A percentile compares a stretch with the other conserved stretches of the same genome.
Evolutionary conservation across 192 early-diverging fungal genomes (phyloP).

Genomic region (Diversispora eburnea): DNA sequence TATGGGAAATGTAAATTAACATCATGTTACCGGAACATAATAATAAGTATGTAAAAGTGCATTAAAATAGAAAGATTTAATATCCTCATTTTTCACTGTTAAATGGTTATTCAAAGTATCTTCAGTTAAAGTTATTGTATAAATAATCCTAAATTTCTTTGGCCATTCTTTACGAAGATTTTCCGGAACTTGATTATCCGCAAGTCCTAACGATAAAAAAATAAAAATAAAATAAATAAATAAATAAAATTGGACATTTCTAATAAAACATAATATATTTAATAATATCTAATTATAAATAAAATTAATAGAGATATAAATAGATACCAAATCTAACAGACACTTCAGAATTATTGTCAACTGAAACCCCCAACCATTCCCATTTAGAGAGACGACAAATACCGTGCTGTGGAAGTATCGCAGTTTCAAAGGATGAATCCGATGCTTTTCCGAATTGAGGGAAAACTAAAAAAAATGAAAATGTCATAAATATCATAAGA

Average conservation of each 20-base stretch:
- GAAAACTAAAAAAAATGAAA: conserved; percentile 61
- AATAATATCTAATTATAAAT: not conserved
- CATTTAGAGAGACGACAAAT: conserved; percentile 58
- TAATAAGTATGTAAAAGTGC: conserved; percentile 94
- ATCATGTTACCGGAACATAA: conserved; percentile 48
- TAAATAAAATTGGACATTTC: not conserved
- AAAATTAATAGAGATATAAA: not conserved
- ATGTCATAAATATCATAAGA: not conserved
- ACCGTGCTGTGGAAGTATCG: conserved; percentile 68
- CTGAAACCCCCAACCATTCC: conserved; percentile 47
- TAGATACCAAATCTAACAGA: conserved; percentile 48
- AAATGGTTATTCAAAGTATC: conserved; percentile 71
- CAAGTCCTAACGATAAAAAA: conserved; percentile 41
- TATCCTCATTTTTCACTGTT: conserved; percentile 72
- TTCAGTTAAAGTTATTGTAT: conserved; percentile 74
- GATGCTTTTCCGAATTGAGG: conserved; percentile 73
- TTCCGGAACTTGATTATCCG: conserved; percentile 52
- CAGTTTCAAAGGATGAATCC: conserved; percentile 35
- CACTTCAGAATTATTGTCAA: conserved; percentile 47
- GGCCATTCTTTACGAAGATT: conserved; percentile 59
- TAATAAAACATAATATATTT: conserved; percentile 26
- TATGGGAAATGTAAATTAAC: not conserved
- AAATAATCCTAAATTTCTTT: conserved; percentile 71
- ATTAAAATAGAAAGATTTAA: conserved; percentile 72
- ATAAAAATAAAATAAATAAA: not conserved